Base-by-base conservation (phyloP, 805 yeast genomes). In the Yamadazyma takamatsuzukensis region DNA sequence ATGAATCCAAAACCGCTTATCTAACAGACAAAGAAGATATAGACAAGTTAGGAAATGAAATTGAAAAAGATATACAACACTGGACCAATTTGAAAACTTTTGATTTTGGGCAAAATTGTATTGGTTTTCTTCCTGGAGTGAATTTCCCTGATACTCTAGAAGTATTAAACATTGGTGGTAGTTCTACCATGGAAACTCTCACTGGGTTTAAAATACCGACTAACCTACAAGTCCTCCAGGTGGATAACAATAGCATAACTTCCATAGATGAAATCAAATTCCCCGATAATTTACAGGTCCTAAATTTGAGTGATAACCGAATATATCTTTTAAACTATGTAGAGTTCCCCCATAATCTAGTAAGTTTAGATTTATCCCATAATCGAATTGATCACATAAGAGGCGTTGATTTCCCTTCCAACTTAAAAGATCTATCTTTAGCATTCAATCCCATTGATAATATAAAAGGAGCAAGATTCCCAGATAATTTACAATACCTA, bases 401-500 rank as follows among this genome's bases (percentile, higher is more conserved):
- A 33, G 61, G 62, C 11, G 61, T 61, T 12, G 56, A 45, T 13
- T 65, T 66, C 36, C 72, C 72, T 1, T 42, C 49, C 9, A 44
- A 44, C 6, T 43, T 67, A 25, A 46, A 48, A 37, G 39, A 44
- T 2, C 51, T 66, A 24, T 53, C 59, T 14, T 33, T 66, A 15
- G 50, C 67, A 0, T 45, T 48, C 31, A 67, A 67, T 41, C 72
- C 72, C 2, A 64, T 67, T 11, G 72, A 67, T 30, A 59, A 64
- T 25, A 53, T 66, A 24, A 60, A 63, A 38, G 68, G 70, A 7
- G 60, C 51, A 13, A 57, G 55, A 32, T 64, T 66, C 27, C 72
- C 72, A 4, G 70, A 65, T 10, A 34, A 41, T 15, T 40, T 67
- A 21, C 48, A 48, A 27, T 53, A 54, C 39, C 49, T 67, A 41